phyloP scores from a whole-genome alignment of 2,329 filamentous ascomycete species.

The Chaetomium olivaceum region DNA sequence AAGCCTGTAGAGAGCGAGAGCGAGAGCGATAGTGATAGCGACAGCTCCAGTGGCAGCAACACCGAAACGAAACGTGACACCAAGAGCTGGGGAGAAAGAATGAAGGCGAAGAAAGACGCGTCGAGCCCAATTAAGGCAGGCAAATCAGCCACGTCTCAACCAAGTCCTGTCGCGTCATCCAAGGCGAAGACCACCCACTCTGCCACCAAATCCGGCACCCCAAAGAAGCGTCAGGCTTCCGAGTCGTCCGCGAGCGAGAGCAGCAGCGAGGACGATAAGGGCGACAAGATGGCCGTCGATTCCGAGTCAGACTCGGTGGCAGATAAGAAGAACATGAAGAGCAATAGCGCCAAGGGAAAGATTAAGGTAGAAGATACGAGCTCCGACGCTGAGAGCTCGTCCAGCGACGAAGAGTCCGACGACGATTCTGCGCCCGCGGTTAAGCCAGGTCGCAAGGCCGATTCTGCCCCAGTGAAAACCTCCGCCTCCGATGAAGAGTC shows the following conservation, averaged over 20 bases:
- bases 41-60: conserved; percentile 13
- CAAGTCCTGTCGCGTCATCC: not conserved
- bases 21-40: conserved; percentile 23
- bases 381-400: conserved; percentile 22
- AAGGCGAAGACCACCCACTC: conserved; percentile 13
- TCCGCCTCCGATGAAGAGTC: conserved; percentile 12
- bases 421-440: conserved; percentile 17
- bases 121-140: not conserved
- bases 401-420: conserved; percentile 25
- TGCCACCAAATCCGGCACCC: not conserved
- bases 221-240: conserved; percentile 15
- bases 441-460: conserved; percentile 28
- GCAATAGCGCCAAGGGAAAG: conserved; percentile 27
- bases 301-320: not conserved
- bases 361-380: not conserved
- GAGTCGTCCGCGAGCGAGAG: conserved; percentile 25
- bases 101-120: conserved; percentile 15
- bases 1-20: conserved; percentile 23
- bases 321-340: conserved; percentile 18
- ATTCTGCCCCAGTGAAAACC: conserved; percentile 10
- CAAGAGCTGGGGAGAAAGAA: conserved; percentile 6
- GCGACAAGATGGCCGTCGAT: conserved; percentile 33
- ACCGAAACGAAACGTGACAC: not conserved
- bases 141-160: conserved; percentile 10
- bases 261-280: conserved; percentile 22